A percentile compares a stretch with the other conserved stretches of the same genome.
Conservation (phyloP, 192 early-diverging fungal genomes). For the Dissophora globulifera region DNA sequence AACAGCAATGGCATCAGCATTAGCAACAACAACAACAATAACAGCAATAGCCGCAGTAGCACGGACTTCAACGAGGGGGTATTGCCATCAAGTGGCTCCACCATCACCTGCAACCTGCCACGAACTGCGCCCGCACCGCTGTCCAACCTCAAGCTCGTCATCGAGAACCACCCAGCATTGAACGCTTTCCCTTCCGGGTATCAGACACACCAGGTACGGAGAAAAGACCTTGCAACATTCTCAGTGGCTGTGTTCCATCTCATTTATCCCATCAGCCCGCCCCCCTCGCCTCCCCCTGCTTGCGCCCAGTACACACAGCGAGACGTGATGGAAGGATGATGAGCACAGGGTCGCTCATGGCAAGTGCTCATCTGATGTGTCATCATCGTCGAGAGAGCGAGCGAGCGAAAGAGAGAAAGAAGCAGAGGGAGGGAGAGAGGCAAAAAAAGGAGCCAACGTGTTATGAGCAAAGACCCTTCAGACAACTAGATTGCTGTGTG, state of each 20-base stretch:
- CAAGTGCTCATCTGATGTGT: conserved; percentile 18
- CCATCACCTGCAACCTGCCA: conserved; percentile 28
- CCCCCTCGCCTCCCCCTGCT: too few relatives aligned
- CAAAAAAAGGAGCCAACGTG: too few relatives aligned
- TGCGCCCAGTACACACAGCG: too few relatives aligned
- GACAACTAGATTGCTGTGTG: not conserved
- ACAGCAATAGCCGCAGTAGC: too few relatives aligned
- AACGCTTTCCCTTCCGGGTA: conserved; percentile 21
- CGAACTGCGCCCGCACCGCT: not conserved
- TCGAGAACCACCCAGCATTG: conserved; percentile 7
- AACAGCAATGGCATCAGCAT: too few relatives aligned
- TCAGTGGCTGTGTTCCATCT: conserved; percentile 11
- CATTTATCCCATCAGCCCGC: too few relatives aligned
- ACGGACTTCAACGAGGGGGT: not conserved
- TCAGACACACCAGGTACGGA: conserved; percentile 23
- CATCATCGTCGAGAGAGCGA: not conserved
- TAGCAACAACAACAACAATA: too few relatives aligned
- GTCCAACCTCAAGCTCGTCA: conserved; percentile 19
- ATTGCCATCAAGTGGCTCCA: too few relatives aligned
- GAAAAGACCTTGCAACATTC: not conserved
- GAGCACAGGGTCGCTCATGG: not conserved
- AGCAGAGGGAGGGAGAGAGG: not conserved
- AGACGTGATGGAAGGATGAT: not conserved
- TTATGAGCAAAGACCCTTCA: not conserved
- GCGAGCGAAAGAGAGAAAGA: not conserved